Evolutionary conservation across 2,329 filamentous ascomycete genomes (phyloP).

Genomic region (Colletotrichum sp.): DNA sequence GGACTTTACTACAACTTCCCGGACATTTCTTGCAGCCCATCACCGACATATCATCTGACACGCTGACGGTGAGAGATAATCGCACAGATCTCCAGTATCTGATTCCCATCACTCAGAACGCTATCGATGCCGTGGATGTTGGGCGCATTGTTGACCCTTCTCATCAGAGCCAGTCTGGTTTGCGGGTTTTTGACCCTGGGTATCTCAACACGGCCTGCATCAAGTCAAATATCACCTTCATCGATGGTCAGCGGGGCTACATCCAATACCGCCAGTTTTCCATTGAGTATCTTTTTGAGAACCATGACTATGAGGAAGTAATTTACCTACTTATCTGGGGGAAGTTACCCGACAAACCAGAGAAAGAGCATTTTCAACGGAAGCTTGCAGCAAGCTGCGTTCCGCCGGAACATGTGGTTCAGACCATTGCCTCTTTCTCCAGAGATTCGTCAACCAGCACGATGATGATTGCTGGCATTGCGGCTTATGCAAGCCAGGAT

Average conservation of each 20-base stretch:
- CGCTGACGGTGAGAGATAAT: background rate
- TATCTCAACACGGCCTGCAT: slow-evolving; percentile 1
- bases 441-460: slow-evolving; percentile 37
- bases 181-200: background rate
- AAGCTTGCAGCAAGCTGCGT: background rate
- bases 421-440: slow-evolving; percentile 17
- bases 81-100: background rate
- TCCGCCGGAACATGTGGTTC: background rate
- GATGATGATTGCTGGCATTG: slow-evolving; percentile 40
- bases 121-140: background rate
- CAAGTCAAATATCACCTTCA: slow-evolving; percentile 29
- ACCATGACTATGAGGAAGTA: slow-evolving; percentile 28
- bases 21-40: background rate
- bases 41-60: background rate
- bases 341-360: slow-evolving; percentile 32
- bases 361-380: slow-evolving; percentile 27
- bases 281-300: slow-evolving; percentile 26
- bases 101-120: background rate
- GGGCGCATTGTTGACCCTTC: background rate
- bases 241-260: slow-evolving; percentile 36
- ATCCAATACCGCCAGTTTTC: slow-evolving; percentile 36
- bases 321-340: slow-evolving; percentile 43
- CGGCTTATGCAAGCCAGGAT: slow-evolving; percentile 34
- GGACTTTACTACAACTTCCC: background rate
- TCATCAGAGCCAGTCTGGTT: background rate